Conservation (phyloP, 2,329 filamentous ascomycete genomes). For the Cercospora zeina region DNA sequence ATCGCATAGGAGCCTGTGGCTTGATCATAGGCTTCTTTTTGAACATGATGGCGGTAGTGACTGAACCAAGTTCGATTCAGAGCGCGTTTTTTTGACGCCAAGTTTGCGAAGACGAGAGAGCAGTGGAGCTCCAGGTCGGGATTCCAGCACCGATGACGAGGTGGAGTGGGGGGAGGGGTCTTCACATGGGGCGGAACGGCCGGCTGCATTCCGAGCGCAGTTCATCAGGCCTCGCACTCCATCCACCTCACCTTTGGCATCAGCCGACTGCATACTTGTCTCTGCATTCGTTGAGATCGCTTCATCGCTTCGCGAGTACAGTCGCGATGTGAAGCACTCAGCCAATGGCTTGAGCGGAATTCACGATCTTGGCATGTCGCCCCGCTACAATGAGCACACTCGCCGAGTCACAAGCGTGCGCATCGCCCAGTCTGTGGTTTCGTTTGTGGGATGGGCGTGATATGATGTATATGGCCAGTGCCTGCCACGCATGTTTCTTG, state of each 20-base stretch:
- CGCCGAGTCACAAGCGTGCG: background rate
- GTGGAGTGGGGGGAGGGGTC: constrained; percentile 3
- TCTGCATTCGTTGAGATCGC: background rate
- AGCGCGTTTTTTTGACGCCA: background rate
- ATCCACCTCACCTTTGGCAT: background rate
- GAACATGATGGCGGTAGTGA: constrained; percentile 37
- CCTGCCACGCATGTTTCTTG: background rate
- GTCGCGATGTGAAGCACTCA: background rate
- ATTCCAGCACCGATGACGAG: constrained; percentile 2
- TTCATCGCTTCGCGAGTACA: background rate
- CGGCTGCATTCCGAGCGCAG: background rate
- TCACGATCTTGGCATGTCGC: constrained; percentile 1
- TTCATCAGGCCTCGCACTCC: background rate
- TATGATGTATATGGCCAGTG: background rate
- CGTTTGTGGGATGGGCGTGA: background rate
- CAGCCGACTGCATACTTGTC: background rate
- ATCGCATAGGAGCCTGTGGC: constrained; percentile 64
- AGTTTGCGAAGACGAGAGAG: background rate
- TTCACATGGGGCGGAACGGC: background rate
- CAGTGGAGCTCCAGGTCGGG: background rate
- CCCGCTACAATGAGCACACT: background rate
- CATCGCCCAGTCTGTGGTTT: constrained; percentile 7
- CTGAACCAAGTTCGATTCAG: background rate
- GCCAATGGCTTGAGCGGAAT: background rate
- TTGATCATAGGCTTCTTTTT: constrained; percentile 57